These are phyloP conservation scores for Bipolaris zeicola DNA, from an alignment of 2,329 filamentous ascomycete genomes.

Conservation along the genomic window DNA sequence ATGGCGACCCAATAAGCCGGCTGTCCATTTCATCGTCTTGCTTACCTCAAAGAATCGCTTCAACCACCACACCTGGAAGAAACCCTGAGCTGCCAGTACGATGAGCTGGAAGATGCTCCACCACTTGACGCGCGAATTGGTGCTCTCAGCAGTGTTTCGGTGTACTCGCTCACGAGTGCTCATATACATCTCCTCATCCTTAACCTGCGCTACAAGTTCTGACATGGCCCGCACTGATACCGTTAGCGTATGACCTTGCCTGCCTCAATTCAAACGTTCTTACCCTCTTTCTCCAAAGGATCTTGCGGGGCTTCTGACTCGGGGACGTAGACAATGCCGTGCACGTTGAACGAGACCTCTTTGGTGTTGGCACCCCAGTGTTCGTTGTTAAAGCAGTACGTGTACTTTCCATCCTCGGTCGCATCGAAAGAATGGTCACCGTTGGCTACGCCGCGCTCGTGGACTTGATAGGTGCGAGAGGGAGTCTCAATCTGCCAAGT, in stretches of 20 bases:
- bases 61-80: conserved; percentile 99
- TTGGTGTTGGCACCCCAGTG: conserved; percentile 96
- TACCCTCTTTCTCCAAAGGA: conserved; percentile 89
- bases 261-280: conserved; percentile 24
- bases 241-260: conserved; percentile 18
- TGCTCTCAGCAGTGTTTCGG: conserved; percentile 98
- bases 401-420: conserved; percentile 81
- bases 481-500: conserved; percentile 75
- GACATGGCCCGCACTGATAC: conserved; percentile 76
- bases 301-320: conserved; percentile 84
- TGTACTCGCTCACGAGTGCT: conserved; percentile 93
- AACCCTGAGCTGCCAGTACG: conserved; percentile 84
- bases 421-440: conserved; percentile 94
- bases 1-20: background rate
- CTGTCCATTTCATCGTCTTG: background rate
- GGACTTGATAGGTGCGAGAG: conserved; percentile 72
- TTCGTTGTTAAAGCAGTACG: conserved; percentile 99
- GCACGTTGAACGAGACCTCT: conserved; percentile 98
- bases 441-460: conserved; percentile 80
- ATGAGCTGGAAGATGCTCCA: conserved; percentile 97
- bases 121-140: conserved; percentile 97
- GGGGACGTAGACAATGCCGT: conserved; percentile 96
- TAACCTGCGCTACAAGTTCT: conserved; percentile 87
- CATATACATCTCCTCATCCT: conserved; percentile 98
- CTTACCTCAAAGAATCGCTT: conserved; percentile 92